Evolutionary conservation across 148 eudicot species (phyloP), one percentile per base, ranked within the genome.

Genomic region (Nepenthes mirabilis): DNA sequence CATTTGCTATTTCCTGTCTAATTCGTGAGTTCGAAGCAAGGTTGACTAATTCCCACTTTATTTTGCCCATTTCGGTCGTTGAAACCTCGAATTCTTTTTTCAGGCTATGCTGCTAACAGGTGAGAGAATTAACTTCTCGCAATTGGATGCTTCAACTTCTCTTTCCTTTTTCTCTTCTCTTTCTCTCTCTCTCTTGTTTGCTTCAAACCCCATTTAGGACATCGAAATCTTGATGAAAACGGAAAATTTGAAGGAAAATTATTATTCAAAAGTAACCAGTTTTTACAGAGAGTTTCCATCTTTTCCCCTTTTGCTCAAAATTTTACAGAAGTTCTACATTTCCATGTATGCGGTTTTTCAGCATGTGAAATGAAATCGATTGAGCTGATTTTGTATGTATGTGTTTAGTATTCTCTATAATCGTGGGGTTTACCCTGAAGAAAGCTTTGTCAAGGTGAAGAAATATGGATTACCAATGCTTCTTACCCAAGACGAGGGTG

Each of bases 31-130:
- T 37, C 52, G 36, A 6, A 11, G 52, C 58, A 68, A 11, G 11
- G 13, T 34, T 60, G 59, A 58, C 57, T 71, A 33, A 68, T 71
- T 43, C 52, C 11, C 33, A 14, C 45, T 40, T 51, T 2, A 45
- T 53, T 6, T 32, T 36, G 47, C 54, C 35, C 3, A 11, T 37
- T 52, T 64, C 43, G 48, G 7, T 11, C 47, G 47, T 36, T 14
- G 37, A 45, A 52, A 40, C 54, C 58, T 37, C 47, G 37, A 60
- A 58, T 40, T 43, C 49, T 37, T 37, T 65, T 69, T 79, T 59
- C 90, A 91, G 97, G 97, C 56, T 91, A 91, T 75, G 95, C 97
- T 43, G 95, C 95, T 32, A 91, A 91, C 68, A 91, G 97, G 97
- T 91, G 49, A 73, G 66, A 57, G 6, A 5, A 36, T 49, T 40